Base-by-base conservation (phyloP, 306 rosid genomes). In the Cercis canadensis region DNA sequence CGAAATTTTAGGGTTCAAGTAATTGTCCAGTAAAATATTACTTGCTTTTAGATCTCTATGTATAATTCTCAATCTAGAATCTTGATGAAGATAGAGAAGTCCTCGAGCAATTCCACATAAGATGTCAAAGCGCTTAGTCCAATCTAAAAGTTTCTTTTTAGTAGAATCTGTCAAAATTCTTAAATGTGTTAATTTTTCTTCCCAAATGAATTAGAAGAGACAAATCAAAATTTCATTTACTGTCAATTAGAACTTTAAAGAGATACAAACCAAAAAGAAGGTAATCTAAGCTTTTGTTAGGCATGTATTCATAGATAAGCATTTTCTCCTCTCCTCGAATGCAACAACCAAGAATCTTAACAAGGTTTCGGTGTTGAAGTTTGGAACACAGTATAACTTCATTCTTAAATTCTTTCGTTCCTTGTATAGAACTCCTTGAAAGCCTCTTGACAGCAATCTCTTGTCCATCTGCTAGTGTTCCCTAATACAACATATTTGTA, bases 321-420 rank as follows among this genome's bases (percentile, higher is more conserved):
- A 72, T 31, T 11, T 59, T 65, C 14, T 78, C 75, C 1, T 78
- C 53, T 5, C 19, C 37, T 43, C 68, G 40, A 36, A 69, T 34
- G 62, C 75, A 76, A 34, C 41, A 61, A 2, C 81, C 81, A 4
- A 76, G 66, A 2, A 76, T 59, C 18, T 62, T 76, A 12, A 68
- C 71, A 43, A 61, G 71, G 60, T 76, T 76, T 0, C 75, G 65
- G 46, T 76, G 75, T 47, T 78, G 78, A 59, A 78, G 82, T 43
- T 72, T 72, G 3, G 75, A 44, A 36, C 78, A 72, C 7, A 65
- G 39, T 5, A 49, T 12, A 40, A 78, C 74, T 14, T 72, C 82
- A 50, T 78, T 78, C 58, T 33, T 76, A 69, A 69, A 76, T 46
- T 76, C 75, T 0, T 8, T 21, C 10, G 34, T 0, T 33, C 81